Base-by-base conservation (phyloP, 2,329 filamentous ascomycete genomes). In the Pseudogymnoascus sp. region DNA sequence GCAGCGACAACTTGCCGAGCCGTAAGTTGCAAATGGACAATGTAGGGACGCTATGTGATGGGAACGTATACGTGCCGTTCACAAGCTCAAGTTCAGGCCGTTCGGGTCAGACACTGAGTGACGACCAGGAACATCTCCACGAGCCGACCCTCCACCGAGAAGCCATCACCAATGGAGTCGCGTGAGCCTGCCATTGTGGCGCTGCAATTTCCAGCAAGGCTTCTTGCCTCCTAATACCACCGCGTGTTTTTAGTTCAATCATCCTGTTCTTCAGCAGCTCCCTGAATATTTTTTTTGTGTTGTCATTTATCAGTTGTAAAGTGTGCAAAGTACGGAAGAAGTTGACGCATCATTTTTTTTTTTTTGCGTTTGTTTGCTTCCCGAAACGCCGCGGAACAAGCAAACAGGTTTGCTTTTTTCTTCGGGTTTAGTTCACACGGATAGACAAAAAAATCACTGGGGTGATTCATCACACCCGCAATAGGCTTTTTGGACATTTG, bases 291-390 rank as follows among this genome's bases (percentile, higher is more conserved):
- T 33, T 33, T 53, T 33, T 33, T 13, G 47, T 3, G 47, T 57
- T 57, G 50, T 57, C 50, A 57, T 57, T 53, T 53, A 53, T 53
- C 47, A 53, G 26, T 53, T 53, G 47, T 33, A 19, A 53, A 53
- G 47, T 53, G 47, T 53, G 47, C 47, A 33, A 33, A 19, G 50
- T 4, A 28, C 26, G 26, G n/a, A 13, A 0, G 28, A 26, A 57
- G 47, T 19, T 53, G 47, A 26, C 26, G 26, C 10, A n/a, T 10
- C 47, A 31, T 31, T 1, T 2, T 31, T 28, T 1, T 2, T 31
- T 28, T 50, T 53, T n/a, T 6, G 38, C 26, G 50, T 57, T 57
- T 57, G 50, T 57, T 57, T 57, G 47, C 26, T 57, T 33, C 47
- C 47, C 26, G 26, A 31, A 53, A 17, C 26, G 7, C n/a, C 19